A percentile compares a stretch with the other conserved stretches of the same genome.
phyloP scores from a whole-genome alignment of 179 eudicot genomes.

The Nepenthes alata region DNA sequence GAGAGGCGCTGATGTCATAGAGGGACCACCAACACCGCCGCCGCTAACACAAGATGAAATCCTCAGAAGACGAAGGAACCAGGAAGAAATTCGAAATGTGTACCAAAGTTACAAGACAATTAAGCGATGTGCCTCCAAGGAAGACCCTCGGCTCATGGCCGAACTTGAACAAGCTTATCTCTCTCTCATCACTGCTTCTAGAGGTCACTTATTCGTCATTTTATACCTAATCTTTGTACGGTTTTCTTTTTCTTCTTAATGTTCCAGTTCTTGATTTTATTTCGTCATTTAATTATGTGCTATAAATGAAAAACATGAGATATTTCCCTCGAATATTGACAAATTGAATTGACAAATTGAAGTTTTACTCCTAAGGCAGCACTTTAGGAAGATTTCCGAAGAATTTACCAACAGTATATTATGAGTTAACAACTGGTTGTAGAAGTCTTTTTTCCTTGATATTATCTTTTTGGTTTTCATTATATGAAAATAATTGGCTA shows the following conservation, averaged over 20 bases:
- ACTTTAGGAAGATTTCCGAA: too few species aligned
- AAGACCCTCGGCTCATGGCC: conserved; percentile 36
- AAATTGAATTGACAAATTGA: too few species aligned
- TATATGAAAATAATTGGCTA: too few species aligned
- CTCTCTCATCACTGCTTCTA: conserved; percentile 66
- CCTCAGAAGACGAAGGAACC: conserved; percentile 42
- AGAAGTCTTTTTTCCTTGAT: too few species aligned
- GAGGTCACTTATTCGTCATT: conserved; percentile 34
- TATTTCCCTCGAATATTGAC: too few species aligned
- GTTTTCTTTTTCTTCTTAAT: not conserved
- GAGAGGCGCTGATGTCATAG: not conserved
- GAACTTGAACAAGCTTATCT: conserved; percentile 73
- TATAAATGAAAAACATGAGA: too few species aligned
- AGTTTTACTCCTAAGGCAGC: too few species aligned
- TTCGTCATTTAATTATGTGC: too few species aligned
- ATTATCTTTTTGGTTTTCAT: too few species aligned
- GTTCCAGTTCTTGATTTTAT: too few species aligned
- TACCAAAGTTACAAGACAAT: conserved; percentile 61
- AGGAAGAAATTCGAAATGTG: conserved; percentile 61
- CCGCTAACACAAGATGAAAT: conserved; percentile 57
- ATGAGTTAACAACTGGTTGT: too few species aligned
- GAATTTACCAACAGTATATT: too few species aligned
- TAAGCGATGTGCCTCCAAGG: conserved; percentile 37
- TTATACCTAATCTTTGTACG: not conserved
- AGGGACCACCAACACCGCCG: conserved; percentile 21